Evolutionary conservation across 768 basidiomycete species (phyloP).

Genomic region (Leucogyrophana mollusca): DNA sequence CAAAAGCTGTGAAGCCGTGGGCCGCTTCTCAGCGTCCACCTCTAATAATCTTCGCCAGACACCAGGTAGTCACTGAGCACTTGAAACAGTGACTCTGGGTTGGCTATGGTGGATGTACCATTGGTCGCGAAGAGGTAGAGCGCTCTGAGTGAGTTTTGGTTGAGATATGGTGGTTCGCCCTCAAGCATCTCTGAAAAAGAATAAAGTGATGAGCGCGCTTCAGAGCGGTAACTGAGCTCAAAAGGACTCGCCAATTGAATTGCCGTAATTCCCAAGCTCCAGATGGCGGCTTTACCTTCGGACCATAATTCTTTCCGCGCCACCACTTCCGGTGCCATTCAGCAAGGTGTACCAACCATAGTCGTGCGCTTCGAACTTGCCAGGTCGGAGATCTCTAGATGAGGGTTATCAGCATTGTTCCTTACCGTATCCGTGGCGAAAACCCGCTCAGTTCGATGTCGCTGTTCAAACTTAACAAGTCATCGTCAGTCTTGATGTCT

Average conservation of each 20-base stretch:
- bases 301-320: constrained; percentile 98
- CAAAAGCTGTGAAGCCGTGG: constrained; percentile 78
- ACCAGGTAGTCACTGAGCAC: constrained; percentile 89
- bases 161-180: constrained; percentile 94
- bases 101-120: constrained; percentile 94
- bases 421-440: not conserved
- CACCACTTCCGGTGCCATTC: constrained; percentile 99
- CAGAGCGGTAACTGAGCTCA: not conserved
- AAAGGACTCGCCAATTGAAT: constrained; percentile 71
- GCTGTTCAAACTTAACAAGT: constrained; percentile 86
- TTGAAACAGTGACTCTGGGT: constrained; percentile 72
- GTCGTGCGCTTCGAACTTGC: constrained; percentile 91
- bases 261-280: constrained; percentile 96
- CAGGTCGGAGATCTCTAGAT: constrained; percentile 84
- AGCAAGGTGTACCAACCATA: constrained; percentile 98
- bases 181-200: constrained; percentile 88
- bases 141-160: constrained; percentile 95
- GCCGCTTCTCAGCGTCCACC: constrained; percentile 93
- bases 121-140: constrained; percentile 98
- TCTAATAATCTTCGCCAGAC: constrained; percentile 85
- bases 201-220: not conserved
- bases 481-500: constrained; percentile 99
- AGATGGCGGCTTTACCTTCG: constrained; percentile 97
- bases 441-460: constrained; percentile 97
- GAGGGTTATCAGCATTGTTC: constrained; percentile 1